Percentiles rank a stretch among this genome's conserved stretches.
Conservation (phyloP, 2,329 filamentous ascomycete genomes). For the Alternaria viburni region DNA sequence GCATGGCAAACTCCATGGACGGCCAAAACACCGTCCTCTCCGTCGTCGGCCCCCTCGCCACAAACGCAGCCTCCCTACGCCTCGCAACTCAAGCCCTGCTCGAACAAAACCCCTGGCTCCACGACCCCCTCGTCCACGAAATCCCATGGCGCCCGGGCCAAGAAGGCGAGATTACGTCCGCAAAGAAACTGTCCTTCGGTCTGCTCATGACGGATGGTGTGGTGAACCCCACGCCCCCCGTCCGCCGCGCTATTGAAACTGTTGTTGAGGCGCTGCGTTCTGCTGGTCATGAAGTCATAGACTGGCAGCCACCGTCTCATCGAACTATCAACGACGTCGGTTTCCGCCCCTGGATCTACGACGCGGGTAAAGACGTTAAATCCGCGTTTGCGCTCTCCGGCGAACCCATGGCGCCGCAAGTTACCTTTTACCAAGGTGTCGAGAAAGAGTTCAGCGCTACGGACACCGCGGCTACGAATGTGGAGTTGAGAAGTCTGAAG, state of each 20-base stretch:
- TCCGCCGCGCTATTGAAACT: conserved; percentile 42
- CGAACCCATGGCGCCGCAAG: conserved; percentile 39
- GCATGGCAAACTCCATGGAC: conserved; percentile 65
- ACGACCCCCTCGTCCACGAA: conserved; percentile 69
- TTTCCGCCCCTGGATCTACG: conserved; percentile 38
- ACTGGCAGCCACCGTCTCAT: conserved; percentile 38
- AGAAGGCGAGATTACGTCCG: conserved; percentile 30
- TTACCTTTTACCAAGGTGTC: conserved; percentile 23
- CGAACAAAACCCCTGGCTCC: conserved; percentile 66
- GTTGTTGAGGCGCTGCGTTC: conserved; percentile 30
- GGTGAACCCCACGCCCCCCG: conserved; percentile 44
- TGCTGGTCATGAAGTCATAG: conserved; percentile 38
- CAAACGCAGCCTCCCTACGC: conserved; percentile 60
- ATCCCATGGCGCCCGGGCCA: conserved; percentile 67
- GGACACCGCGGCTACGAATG: conserved; percentile 45
- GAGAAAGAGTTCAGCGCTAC: conserved; percentile 29
- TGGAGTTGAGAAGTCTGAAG: conserved; percentile 33
- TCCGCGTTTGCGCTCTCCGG: conserved; percentile 41
- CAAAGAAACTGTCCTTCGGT: conserved; percentile 37
- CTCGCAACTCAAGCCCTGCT: conserved; percentile 65
- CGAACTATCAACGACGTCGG: conserved; percentile 25
- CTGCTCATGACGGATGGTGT: conserved; percentile 43
- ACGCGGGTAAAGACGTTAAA: conserved; percentile 40
- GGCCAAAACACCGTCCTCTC: conserved; percentile 69
- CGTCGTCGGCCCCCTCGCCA: conserved; percentile 68